A percentile compares a stretch with the other conserved stretches of the same genome.
Evolutionary conservation across 208 protist species (phyloP).

Genomic region (Crithidia brevicula): DNA sequence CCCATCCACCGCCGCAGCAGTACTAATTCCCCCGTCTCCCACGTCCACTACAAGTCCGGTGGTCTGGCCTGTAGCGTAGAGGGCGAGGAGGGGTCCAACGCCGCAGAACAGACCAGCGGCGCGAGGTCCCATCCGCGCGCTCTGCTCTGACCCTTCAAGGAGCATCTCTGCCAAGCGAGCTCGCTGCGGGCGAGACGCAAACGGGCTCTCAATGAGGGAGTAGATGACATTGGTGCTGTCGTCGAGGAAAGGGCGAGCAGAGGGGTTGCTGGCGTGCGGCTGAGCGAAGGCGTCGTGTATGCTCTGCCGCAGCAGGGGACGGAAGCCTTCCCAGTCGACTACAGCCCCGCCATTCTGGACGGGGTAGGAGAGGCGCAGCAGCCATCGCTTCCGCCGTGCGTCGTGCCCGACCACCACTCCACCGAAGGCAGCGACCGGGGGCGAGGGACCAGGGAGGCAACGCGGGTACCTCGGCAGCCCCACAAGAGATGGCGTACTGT

Average conservation of each 20-base stretch:
- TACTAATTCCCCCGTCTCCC: slow-evolving; percentile 57
- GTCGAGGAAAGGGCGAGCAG: background rate
- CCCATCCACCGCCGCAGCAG: slow-evolving; percentile 56
- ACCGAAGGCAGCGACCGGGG: background rate
- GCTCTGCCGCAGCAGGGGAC: slow-evolving; percentile 32
- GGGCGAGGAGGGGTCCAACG: slow-evolving; percentile 53
- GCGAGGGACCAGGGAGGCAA: slow-evolving; percentile 17
- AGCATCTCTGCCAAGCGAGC: slow-evolving; percentile 51
- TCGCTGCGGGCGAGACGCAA: slow-evolving; percentile 65
- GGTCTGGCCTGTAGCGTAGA: slow-evolving; percentile 68
- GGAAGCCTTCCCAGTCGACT: slow-evolving; percentile 46
- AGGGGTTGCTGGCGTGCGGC: background rate
- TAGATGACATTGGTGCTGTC: slow-evolving; percentile 21
- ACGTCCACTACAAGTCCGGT: slow-evolving; percentile 68
- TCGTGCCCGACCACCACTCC: slow-evolving; percentile 10
- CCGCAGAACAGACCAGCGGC: slow-evolving; percentile 55
- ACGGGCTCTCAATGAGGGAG: slow-evolving; percentile 63
- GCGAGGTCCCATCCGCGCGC: slow-evolving; percentile 58
- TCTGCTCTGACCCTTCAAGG: slow-evolving; percentile 77
- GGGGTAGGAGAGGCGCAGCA: slow-evolving; percentile 72
- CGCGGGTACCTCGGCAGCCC: slow-evolving; percentile 53
- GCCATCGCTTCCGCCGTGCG: slow-evolving; percentile 41
- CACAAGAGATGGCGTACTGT: slow-evolving; percentile 34
- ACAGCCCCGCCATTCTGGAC: slow-evolving; percentile 67
- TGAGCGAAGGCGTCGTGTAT: slow-evolving; percentile 13